phyloP scores from a whole-genome alignment of 2,329 filamentous ascomycete species.

The Aspergillus texensis region DNA sequence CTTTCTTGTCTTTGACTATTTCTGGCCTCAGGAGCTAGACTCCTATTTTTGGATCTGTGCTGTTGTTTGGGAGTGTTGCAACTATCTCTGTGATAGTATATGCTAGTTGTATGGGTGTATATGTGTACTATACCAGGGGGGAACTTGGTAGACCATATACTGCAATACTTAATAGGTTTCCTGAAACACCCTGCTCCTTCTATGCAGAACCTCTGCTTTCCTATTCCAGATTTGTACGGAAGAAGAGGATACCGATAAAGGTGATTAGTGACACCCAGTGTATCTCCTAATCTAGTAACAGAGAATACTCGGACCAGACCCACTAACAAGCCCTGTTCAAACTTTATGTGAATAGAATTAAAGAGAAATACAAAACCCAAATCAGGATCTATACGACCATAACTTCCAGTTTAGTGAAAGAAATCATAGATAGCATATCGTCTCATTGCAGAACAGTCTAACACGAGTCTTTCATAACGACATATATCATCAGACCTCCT shows the following conservation, averaged over 20 bases:
- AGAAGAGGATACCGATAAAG: not conserved
- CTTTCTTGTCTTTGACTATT: constrained; percentile 50
- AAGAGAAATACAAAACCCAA: too few species aligned
- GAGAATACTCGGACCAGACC: not conserved
- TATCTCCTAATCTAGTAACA: not conserved
- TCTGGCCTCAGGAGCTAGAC: constrained; percentile 45
- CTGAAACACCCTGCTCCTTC: constrained; percentile 67
- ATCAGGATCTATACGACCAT: too few species aligned
- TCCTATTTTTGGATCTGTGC: constrained; percentile 58
- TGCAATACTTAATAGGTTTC: constrained; percentile 61
- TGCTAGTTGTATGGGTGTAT: not conserved
- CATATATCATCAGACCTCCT: not conserved
- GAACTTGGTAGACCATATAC: constrained; percentile 40
- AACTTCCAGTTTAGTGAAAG: not conserved
- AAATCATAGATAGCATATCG: not conserved
- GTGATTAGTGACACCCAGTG: not conserved
- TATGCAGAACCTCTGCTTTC: constrained; percentile 54
- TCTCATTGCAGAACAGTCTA: not conserved
- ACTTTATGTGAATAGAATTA: too few species aligned
- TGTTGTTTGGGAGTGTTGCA: constrained; percentile 62
- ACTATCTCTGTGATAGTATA: constrained; percentile 51
- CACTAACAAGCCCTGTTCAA: too few species aligned
- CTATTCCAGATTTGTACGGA: constrained; percentile 38
- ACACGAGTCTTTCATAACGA: not conserved
- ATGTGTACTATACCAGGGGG: not conserved